A percentile compares a stretch with the other conserved stretches of the same genome.
Evolutionary conservation across 1,284 basidiomycete species (phyloP).

Genomic region (Ganoderma lingzhi): DNA sequence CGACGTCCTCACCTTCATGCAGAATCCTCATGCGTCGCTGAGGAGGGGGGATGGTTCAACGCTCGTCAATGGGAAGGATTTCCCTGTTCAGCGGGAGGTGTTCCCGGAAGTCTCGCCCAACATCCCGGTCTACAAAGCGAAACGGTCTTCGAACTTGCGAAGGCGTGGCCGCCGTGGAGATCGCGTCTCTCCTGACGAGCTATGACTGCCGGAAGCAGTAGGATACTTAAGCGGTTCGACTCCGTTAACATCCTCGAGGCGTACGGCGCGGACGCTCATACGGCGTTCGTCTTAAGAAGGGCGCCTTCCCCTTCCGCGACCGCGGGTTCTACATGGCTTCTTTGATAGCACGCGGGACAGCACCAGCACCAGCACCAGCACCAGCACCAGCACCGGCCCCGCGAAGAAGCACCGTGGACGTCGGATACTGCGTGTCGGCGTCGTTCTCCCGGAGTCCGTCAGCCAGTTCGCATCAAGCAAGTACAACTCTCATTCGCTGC

Average conservation of each 20-base stretch:
- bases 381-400: slow-evolving; percentile 45
- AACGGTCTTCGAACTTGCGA: slow-evolving; percentile 95
- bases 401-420: slow-evolving; percentile 39
- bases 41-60: slow-evolving; percentile 82
- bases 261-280: slow-evolving; percentile 81
- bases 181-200: slow-evolving; percentile 77
- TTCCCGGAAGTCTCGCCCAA: slow-evolving; percentile 82
- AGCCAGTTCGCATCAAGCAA: slow-evolving; percentile 67
- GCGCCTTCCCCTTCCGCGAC: slow-evolving; percentile 91
- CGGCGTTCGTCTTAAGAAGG: slow-evolving; percentile 75
- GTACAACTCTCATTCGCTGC: slow-evolving; percentile 82
- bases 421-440: slow-evolving; percentile 75
- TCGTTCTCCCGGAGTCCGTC: slow-evolving; percentile 73
- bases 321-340: slow-evolving; percentile 87
- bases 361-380: slow-evolving; percentile 45
- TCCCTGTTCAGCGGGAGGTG: slow-evolving; percentile 81
- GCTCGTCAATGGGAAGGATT: slow-evolving; percentile 81
- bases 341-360: slow-evolving; percentile 70
- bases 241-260: slow-evolving; percentile 77
- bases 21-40: slow-evolving; percentile 74
- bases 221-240: slow-evolving; percentile 88
- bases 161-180: slow-evolving; percentile 93
- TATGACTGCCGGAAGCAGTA: slow-evolving; percentile 80
- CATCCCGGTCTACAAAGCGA: slow-evolving; percentile 88
- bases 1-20: slow-evolving; percentile 82